Conservation (phyloP, 139 green algal species). For the Pseudopediastrum boryanum region DNA sequence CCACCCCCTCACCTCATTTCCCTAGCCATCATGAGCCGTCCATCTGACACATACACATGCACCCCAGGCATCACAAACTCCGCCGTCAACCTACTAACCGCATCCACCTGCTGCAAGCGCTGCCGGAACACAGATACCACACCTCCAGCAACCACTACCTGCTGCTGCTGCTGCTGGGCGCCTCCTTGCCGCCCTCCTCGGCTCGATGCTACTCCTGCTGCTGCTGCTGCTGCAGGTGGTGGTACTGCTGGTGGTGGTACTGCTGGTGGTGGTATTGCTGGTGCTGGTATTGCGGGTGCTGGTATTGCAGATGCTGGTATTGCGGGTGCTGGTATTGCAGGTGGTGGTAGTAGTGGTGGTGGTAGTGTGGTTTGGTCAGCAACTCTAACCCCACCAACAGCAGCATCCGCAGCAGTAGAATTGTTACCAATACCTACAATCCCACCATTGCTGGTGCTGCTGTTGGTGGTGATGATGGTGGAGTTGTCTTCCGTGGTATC, state of each 20-base stretch:
- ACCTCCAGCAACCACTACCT: too few relatives aligned
- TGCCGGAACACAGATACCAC: too few relatives aligned
- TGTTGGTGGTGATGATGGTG: neutral
- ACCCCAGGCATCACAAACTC: constrained; percentile 31
- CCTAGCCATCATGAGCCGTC: constrained; percentile 35
- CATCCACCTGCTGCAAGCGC: constrained; percentile 24
- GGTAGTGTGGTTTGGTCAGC: neutral
- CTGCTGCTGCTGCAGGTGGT: neutral
- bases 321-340: neutral
- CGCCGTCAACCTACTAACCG: constrained; percentile 24
- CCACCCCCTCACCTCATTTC: constrained; percentile 34
- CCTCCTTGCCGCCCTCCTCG: neutral
- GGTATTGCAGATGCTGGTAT: neutral
- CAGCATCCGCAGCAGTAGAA: neutral
- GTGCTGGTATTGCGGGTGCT: neutral
- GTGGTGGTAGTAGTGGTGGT: neutral
- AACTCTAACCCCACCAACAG: neutral
- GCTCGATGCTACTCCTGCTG: neutral
- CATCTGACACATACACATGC: constrained; percentile 37
- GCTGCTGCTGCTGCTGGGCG: too few relatives aligned
- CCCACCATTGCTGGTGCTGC: neutral
- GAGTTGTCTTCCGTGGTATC: neutral
- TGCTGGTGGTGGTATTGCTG: neutral
- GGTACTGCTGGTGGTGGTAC: neutral
- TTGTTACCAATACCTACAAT: neutral